A percentile compares a stretch with the other conserved stretches of the same genome.
Evolutionary conservation across 1,284 basidiomycete species (phyloP).

Genomic region (Polyporus tsugae): DNA sequence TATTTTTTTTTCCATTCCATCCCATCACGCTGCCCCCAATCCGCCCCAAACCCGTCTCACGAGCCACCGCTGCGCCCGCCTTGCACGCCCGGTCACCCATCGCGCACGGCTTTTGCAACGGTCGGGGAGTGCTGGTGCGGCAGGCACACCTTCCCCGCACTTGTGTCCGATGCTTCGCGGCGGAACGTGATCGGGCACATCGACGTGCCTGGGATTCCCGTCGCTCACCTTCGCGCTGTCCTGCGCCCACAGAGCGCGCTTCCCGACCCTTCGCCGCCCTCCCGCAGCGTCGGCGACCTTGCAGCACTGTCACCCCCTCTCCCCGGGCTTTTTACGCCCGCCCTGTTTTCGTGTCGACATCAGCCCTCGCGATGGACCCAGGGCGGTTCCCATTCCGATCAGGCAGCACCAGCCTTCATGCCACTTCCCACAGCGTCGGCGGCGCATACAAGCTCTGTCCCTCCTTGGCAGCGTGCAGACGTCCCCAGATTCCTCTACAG

Average conservation of each 20-base stretch:
- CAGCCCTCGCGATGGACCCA: background rate
- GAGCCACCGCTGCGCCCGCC: constrained; percentile 9
- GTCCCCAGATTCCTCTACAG: background rate
- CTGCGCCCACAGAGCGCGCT: background rate
- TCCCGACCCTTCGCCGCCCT: background rate
- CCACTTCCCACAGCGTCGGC: background rate
- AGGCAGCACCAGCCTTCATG: background rate
- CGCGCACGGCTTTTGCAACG: constrained; percentile 8
- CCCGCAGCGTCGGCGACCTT: background rate
- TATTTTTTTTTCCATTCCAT: constrained; percentile 9
- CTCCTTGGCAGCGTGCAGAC: background rate
- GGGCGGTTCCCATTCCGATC: background rate
- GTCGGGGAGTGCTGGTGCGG: background rate
- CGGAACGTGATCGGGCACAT: constrained; percentile 25
- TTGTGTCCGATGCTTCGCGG: constrained; percentile 23
- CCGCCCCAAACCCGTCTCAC: constrained; percentile 7
- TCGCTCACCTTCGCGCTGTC: background rate
- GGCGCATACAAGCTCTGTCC: background rate
- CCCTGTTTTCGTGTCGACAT: background rate
- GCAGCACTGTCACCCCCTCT: background rate
- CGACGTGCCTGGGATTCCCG: constrained; percentile 7
- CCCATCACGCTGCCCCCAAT: constrained; percentile 12
- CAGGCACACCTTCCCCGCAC: constrained; percentile 7
- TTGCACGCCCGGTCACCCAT: constrained; percentile 3
- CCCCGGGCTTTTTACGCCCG: background rate